A percentile compares a stretch with the other conserved stretches of the same genome.
phyloP scores from a whole-genome alignment of 495 filamentous ascomycete genomes.

The Saxispiralis lemnorum region DNA sequence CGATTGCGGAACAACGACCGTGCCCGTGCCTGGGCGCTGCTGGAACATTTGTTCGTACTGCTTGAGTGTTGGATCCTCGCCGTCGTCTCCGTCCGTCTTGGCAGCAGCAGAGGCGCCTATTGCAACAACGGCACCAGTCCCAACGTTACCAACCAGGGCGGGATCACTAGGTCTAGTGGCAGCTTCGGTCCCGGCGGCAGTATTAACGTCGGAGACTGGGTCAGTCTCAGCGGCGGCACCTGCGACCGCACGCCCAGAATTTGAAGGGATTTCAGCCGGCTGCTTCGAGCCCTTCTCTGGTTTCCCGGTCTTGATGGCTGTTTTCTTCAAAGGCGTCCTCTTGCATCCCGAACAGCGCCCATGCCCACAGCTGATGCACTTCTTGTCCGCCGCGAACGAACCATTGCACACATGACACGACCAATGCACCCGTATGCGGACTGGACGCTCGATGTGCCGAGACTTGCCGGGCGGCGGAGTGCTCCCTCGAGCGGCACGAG shows the following conservation, averaged over 20 bases:
- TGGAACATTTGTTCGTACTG: not conserved
- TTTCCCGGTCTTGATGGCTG: conserved; percentile 28
- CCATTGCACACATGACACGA: conserved; percentile 63
- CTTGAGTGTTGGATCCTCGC: not conserved
- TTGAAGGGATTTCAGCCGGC: too few species aligned
- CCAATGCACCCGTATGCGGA: conserved; percentile 80
- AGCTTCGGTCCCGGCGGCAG: too few species aligned
- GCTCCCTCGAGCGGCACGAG: too few species aligned
- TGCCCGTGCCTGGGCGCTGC: conserved; percentile 2
- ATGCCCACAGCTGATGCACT: conserved; percentile 58
- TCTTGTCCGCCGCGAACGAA: conserved; percentile 49
- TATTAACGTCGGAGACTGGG: too few species aligned
- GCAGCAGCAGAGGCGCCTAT: not conserved
- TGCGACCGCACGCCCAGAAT: too few species aligned
- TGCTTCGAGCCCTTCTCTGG: not conserved
- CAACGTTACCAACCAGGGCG: too few species aligned
- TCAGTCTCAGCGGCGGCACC: too few species aligned
- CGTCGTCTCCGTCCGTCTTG: not conserved
- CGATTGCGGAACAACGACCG: too few species aligned
- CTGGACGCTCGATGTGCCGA: conserved; percentile 66
- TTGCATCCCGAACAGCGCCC: conserved; percentile 63
- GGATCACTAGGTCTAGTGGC: too few species aligned
- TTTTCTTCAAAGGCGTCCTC: conserved; percentile 43
- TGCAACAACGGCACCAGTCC: not conserved
- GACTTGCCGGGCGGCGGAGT: conserved; percentile 15